A percentile compares a stretch with the other conserved stretches of the same genome.
These are phyloP conservation scores for Strobilomyces confusus DNA, from an alignment of 768 basidiomycete species.

Conservation along the genomic window DNA sequence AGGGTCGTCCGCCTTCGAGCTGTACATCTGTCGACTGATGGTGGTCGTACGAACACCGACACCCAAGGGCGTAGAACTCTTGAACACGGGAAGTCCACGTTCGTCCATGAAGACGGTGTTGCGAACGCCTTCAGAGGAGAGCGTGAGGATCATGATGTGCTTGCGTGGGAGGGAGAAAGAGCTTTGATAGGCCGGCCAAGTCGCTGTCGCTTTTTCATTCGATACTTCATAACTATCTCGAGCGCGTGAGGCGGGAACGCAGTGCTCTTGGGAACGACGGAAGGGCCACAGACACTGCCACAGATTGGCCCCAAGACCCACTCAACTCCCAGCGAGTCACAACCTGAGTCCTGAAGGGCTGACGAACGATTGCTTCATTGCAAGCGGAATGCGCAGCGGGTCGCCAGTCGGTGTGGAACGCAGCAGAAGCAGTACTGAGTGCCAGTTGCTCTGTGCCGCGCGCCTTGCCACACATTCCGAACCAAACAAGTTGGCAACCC, in stretches of 20 bases:
- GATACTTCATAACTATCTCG: background rate
- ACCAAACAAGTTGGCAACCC: no score
- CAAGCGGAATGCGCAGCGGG: no score
- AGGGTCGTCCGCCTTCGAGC: slow-evolving; percentile 10
- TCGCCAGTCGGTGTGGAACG: background rate
- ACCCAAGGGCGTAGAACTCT: slow-evolving; percentile 22
- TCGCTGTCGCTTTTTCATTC: slow-evolving; percentile 1
- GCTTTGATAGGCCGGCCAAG: background rate
- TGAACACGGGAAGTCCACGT: slow-evolving; percentile 24
- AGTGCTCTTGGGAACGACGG: background rate
- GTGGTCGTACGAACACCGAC: slow-evolving; percentile 18
- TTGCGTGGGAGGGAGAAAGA: background rate
- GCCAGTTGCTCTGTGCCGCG: no score
- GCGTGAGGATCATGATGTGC: slow-evolving; percentile 20
- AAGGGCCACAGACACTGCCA: background rate
- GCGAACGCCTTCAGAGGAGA: slow-evolving; percentile 24
- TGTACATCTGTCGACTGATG: slow-evolving; percentile 9
- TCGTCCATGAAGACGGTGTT: slow-evolving; percentile 29
- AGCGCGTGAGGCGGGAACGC: background rate
- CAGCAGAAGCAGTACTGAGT: background rate
- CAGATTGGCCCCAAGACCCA: background rate
- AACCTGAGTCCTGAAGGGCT: no score
- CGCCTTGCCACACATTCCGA: no score
- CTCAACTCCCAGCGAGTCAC: no score
- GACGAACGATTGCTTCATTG: no score